Evolutionary conservation across 805 yeast species (phyloP), one percentile per base, ranked within the genome.

Genomic region (Metschnikowia reukaufii): DNA sequence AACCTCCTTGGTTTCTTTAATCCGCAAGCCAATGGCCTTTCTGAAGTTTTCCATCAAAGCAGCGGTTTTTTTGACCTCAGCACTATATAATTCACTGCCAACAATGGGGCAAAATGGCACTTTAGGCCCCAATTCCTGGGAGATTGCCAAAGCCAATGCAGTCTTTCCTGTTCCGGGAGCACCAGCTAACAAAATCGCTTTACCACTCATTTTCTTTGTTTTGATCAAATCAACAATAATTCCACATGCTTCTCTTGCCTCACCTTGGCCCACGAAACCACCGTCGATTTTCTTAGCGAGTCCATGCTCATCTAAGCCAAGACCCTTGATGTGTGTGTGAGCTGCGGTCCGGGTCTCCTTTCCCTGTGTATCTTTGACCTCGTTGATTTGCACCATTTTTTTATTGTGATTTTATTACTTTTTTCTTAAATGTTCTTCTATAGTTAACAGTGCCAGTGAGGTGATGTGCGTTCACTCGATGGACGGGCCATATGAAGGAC

Each of bases 161-260:
- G 99, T 94, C 66, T 94, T 94, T 63, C 99, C 99, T 5, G 98
- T 92, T 0, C 98, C 97, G 8, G 99, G 98, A 5, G 96, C 96
- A 43, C 99, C 99, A 0, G 99, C 98, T 45, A 94, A 76, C 50
- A 94, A 70, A 42, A 94, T 83, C n/a, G 97, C 98, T 62, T 92
- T 87, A 23, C 99, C 99, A 42, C 96, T 86, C 84, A 94, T 86
- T 67, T 84, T 88, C 60, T 88, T 89, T 27, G 88, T 84, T 68
- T 90, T 91, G 71, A 94, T 89, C 69, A 94, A 76, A 68, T 94
- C 97, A 33, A 92, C 96, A 52, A 94, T 80, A 45, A 94, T 85
- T 54, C 99, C 99, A 62, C 96, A 90, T 0, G 97, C 98, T 69
- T 84, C 91, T 66, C 94, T 75, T 16, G 94, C 94, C 46, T 73